phyloP scores from a whole-genome alignment of 805 yeast species.

The Candida silvatica region DNA sequence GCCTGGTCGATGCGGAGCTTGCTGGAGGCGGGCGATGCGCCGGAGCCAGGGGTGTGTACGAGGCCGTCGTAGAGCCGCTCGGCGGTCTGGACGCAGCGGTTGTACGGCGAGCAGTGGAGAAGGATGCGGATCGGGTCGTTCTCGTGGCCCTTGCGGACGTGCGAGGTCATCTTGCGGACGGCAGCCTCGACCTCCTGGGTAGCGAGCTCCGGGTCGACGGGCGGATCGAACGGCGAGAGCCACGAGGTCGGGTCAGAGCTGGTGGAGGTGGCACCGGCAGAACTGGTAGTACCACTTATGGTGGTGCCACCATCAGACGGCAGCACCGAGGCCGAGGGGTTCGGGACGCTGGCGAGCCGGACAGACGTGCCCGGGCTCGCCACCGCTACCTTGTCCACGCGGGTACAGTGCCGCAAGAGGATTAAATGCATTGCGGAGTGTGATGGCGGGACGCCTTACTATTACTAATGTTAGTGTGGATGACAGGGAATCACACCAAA shows the following conservation, averaged over 20 bases:
- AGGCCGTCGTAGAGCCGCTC: slow-evolving; percentile 20
- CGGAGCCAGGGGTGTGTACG: slow-evolving; percentile 4
- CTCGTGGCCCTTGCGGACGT: slow-evolving; percentile 9
- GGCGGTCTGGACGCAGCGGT: slow-evolving; percentile 34
- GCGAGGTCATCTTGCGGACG: slow-evolving; percentile 16
- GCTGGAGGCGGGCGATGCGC: slow-evolving; percentile 4
- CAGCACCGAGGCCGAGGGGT: too few relatives aligned
- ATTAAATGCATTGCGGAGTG: slow-evolving; percentile 29
- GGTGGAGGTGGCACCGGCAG: not conserved
- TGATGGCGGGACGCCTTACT: too few relatives aligned
- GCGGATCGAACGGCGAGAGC: slow-evolving; percentile 29
- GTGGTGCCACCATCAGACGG: too few relatives aligned
- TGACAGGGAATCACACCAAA: too few relatives aligned
- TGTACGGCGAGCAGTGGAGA: slow-evolving; percentile 34
- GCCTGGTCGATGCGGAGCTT: slow-evolving; percentile 32
- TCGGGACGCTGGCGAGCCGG: too few relatives aligned
- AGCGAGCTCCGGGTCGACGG: slow-evolving; percentile 19
- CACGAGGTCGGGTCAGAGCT: slow-evolving; percentile 19
- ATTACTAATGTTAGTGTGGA: too few relatives aligned
- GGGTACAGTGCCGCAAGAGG: slow-evolving; percentile 24
- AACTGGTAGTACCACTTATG: too few relatives aligned
- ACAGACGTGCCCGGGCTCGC: slow-evolving; percentile 6
- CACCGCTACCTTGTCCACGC: slow-evolving; percentile 21
- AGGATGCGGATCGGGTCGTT: slow-evolving; percentile 11
- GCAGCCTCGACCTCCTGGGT: slow-evolving; percentile 20